Base-by-base conservation (phyloP, 2,329 filamentous ascomycete genomes). In the Fusarium penzigii region DNA sequence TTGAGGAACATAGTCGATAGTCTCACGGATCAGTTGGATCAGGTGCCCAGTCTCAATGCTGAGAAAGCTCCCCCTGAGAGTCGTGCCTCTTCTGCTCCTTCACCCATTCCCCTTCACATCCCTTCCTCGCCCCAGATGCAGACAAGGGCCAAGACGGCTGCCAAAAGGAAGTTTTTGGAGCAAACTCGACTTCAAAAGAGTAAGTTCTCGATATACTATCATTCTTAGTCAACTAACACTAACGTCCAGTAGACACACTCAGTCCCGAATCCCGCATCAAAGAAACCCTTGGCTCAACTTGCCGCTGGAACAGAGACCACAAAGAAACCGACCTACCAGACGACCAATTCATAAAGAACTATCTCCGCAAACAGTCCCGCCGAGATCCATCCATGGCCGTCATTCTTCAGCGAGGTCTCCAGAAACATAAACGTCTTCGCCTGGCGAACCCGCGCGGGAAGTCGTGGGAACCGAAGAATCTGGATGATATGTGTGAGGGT, bases 291-390 rank as follows among this genome's bases (percentile, higher is more conserved):
- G 59, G 58, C 46, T 74, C 72, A 0, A 74, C 72, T 11, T 67
- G 69, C 40, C 69, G 71, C 39, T 74, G 72, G 72, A 70, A 74
- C 54, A 63, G 62, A 29, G 71, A 73, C 29, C 69, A 71, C 60
- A 73, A 73, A 48, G 65, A 57, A 6, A 73, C 70, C 2, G 43
- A 39, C 25, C 55, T 66, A 39, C 34, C 54, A n/a, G 71, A 73
- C 32, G 60, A 58, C 14, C 49, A 53, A 10, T 74, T 73, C 45
- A 59, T 62, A 25, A 53, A 55, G 14, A 63, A 59, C 17, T 74
- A 74, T 47, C 65, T 74, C 45, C 65, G 57, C 48, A 69, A 73
- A 48, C 72, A 74, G 49, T 67, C 65, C 2, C 68, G 69, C 47
- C 64, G 72, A 17, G 72, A 74, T 41, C 57, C 67, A 8, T 44